Base-by-base conservation (phyloP, 2,329 filamentous ascomycete species). In the Taxawa tesnikishii region DNA sequence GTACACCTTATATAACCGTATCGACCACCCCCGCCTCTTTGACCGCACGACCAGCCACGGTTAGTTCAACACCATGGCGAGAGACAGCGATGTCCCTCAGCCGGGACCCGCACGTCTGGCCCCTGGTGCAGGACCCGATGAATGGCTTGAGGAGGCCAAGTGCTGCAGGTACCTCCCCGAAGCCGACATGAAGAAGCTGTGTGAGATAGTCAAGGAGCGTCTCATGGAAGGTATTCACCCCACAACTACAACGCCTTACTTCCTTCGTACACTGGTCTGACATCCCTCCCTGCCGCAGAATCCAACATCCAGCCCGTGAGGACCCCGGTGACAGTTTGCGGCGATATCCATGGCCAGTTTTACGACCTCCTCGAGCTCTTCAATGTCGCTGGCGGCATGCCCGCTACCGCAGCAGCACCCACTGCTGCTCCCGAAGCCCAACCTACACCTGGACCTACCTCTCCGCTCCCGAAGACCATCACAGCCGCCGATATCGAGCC, bases 271-370 rank as follows among this genome's bases (percentile, higher is more conserved):
- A 31, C 29, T 21, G 6, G 8, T n/a, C 19, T 6, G 23, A 5
- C 31, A 28, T 10, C 11, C 18, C 31, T 12, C 13, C 14, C 19
- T 18, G 29, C 32, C 26, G 26, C 46, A 92, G 90, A 98, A 63
- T 94, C 87, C 43, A 98, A 98, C 56, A 96, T 98, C 38, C 90
- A 96, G 56, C 90, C 90, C n/a, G 88, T 98, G 13, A 76, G 81
- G 33, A 94, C 90, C 0, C 90, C 90, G 5, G 90, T 98, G 41
- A 98, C 90, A 4, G 81, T 98, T 41, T 96, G 90, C 52, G 90
- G 90, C 53, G 90, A 98, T 55, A 96, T 98, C 41, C 90, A 98
- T 60, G 90, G 90, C 47, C 90, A 98, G 62, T 96, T 96, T 58
- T 96, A 98, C 62, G 90, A 98, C 57, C 69, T 98, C 7, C 75